Evolutionary conservation across 164 flowering plant genomes (phyloP), one percentile per base, ranked within the genome.

Genomic region (Stephania japonica): DNA sequence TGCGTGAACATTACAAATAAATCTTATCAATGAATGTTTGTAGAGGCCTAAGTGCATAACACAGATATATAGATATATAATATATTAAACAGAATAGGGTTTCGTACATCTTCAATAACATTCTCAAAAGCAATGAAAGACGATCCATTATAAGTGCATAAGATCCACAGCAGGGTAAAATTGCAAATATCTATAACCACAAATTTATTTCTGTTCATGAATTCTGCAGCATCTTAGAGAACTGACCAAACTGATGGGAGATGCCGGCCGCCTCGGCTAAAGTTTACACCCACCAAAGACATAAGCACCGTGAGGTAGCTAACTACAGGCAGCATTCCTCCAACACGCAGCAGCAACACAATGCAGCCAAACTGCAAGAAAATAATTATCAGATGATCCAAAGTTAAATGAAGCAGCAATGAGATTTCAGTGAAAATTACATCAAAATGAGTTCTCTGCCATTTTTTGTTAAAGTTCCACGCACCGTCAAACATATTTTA

Each of bases 261-360:
- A 2, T 19, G n/a, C 10, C 11, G 32, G 9, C 43, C 41, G 41
- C 21, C 1, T 7, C 16, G 44, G 44, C 38, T 7, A 67, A 27
- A 67, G 16, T 6, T 44, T 12, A 14, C n/a, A 42, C 47, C 32
- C 10, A 1, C 21, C 21, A 67, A 12, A 38, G 38, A 65, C 6
- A 26, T 65, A 65, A 26, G 13, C 26, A 32, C 26, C 26, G 5
- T 5, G 68, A 16, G 26, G 14, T 3, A 42, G 26, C 50, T n/a
- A 53, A n/a, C 49, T 32, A 79, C 50, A 53, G 64, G 78, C 79
- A 79, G 73, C 78, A 76, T 68, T 79, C 76, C 75, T 80, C 82
- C 69, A 80, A 23, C 68, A 80, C 32, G 21, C 78, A 80, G 74
- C 82, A 80, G 78, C 82, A 80, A 43, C 82, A 80, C 16, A 77